Base-by-base conservation (phyloP, 1,139 yeast genomes). In the Geotrichum citri-aurantii region DNA sequence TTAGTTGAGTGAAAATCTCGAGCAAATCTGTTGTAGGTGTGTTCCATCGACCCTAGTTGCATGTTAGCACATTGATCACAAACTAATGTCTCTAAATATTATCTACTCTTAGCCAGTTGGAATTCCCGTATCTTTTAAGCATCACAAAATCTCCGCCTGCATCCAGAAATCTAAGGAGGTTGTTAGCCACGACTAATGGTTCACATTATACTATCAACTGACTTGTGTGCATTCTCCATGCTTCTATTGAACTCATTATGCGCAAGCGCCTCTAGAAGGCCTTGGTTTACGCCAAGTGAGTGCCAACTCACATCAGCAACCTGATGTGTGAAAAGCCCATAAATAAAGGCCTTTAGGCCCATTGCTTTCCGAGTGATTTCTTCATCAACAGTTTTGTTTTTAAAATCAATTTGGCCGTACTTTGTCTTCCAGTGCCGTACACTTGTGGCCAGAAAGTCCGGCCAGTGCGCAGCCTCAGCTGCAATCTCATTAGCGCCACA, bases 381-480 rank as follows among this genome's bases (percentile, higher is more conserved):
- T 4, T 8, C 7, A 14, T 27, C 19, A 14, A 2, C 8, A 12
- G 24, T 8, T 12, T 26, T 5, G 21, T 21, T n/a, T 11, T 14
- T 3, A 6, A 11, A 31, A 8, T 31, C n/a, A 11, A 31, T 31
- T 12, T 31, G 14, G 11, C 64, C 63, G 59, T 76, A 75, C 55
- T 69, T 68, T 27, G 70, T 70, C 31, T 68, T 69, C 72, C 76
- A 79, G 63, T 73, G 73, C 24, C 69, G 65, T 14, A 77, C 77
- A 0, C 83, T 81, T 1, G 69, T 68, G 11, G 72, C 69, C 33
- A 83, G 65, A 64, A 83, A 83, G 1, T 83, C 83, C 1, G 88
- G 86, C 88, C 88, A 84, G 65, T 84, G 88, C 0, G 84, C 75
- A 46, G 72, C 78, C 67, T 84, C 88, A 1, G 86, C 84, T 2